Base-by-base conservation (phyloP, 2,329 filamentous ascomycete species). In the Colletotrichum brevisporum region DNA sequence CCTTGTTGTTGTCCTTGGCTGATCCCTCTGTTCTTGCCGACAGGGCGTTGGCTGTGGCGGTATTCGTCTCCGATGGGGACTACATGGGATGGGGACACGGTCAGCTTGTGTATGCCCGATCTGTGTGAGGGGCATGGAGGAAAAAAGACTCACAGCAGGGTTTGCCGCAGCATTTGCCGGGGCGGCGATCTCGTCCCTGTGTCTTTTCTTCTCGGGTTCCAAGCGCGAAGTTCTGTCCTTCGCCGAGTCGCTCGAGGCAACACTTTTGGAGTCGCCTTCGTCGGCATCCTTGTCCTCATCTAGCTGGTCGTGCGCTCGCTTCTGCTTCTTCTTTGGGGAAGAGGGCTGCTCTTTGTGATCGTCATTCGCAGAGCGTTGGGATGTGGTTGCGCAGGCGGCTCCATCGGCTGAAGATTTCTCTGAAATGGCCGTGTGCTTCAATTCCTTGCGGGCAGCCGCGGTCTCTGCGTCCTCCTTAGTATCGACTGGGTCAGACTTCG, bases 321-420 rank as follows among this genome's bases (percentile, higher is more conserved):
- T 91, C 83, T 91, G 59, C 82, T 91, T 91, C 83, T 91, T 91
- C 82, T 91, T 91, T 36, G 89, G 89, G 13, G 88, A 91, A 21
- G 84, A 81, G 52, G 89, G 75, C 66, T 85, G 81, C 56, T 89
- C 86, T 75, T 81, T 85, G 73, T 83, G 75, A 45, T 80, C 78
- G 60, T 84, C 79, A 57, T 78, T 77, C 41, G 77, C 75, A 21
- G 76, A 73, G 39, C 75, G 74, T 6, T 72, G 69, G 50, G 75
- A 63, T 55, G 41, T 74, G 69, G 71, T 78, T 71, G 71, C 75
- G 71, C 65, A 69, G 62, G 71, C 71, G 62, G 63, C 31, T 56
- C 72, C 65, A 51, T 73, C 75, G 61, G 75, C 74, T 71, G 77
- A 75, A 58, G 74, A 71, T 71, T 78, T 83, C 73, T 87, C 89